Base-by-base conservation (phyloP, 352 stramenopile species). In the Pythium apleroticum region DNA sequence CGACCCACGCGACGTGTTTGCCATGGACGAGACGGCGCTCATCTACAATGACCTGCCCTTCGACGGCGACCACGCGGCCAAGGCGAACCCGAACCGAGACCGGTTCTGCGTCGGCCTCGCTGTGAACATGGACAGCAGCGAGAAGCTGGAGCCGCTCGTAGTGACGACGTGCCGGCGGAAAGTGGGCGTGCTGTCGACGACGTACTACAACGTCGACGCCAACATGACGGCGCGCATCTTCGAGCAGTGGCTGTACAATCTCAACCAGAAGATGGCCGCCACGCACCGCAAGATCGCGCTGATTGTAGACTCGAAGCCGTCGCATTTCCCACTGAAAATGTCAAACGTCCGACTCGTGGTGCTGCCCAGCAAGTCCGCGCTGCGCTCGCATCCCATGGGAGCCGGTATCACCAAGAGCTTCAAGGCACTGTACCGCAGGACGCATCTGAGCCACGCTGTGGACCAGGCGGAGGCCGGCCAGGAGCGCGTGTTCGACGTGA, bases 211-310 rank as follows among this genome's bases (percentile, higher is more conserved):
- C 39, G 24, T 60, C 14, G 63, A 64, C 19, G 55, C 33, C 54
- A 43, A 24, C n/a, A 69, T 69, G 63, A 69, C 63, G 3, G 46
- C 63, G 17, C 55, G 63, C 14, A 64, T 69, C 46, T 69, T 64
- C 10, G 63, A 64, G 37, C 63, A 64, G 48, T 69, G 63, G 63
- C 24, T 69, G 12, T 69, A 69, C 48, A 64, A 60, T 12, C 55
- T 69, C 46, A 69, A 69, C 63, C 63, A 69, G 48, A 56, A 57
- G 24, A 69, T 69, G 63, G 48, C 39, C 35, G 30, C 35, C 24
- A 54, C 35, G 30, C 30, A 63, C 5, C 62, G 62, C 53, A 52
- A 31, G 25, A 59, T 68, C 24, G 53, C 54, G 33, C 22, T 69
- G 17, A 3, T 69, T 14, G 55, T 64, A 6, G 33, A 15, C 17